Evolutionary conservation across 2,329 filamentous ascomycete genomes (phyloP).

Genomic region (Nemania sp.): DNA sequence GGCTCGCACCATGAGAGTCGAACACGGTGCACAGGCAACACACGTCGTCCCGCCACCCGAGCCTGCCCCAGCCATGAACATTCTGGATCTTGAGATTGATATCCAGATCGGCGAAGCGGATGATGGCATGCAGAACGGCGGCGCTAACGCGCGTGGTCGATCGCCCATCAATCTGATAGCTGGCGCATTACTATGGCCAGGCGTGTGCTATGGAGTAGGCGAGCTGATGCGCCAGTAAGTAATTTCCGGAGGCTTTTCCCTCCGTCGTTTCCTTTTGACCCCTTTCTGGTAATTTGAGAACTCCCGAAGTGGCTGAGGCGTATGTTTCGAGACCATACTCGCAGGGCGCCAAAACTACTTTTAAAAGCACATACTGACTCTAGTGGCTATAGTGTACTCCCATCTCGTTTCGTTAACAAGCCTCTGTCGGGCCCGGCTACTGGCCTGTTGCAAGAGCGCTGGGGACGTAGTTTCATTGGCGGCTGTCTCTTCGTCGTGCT

Average conservation of each 20-base stretch:
- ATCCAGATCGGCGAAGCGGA: constrained; percentile 31
- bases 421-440: constrained; percentile 44
- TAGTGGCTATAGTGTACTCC: constrained; percentile 54
- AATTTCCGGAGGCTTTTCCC: neutral
- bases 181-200: constrained; percentile 74
- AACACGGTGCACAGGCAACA: constrained; percentile 15
- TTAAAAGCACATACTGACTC: neutral
- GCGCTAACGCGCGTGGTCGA: constrained; percentile 13
- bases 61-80: constrained; percentile 24
- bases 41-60: constrained; percentile 17
- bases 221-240: constrained; percentile 65
- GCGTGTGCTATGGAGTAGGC: constrained; percentile 78
- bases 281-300: neutral
- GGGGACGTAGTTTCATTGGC: constrained; percentile 87
- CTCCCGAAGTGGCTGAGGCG: neutral
- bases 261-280: no score
- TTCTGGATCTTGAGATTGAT: constrained; percentile 36
- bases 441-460: constrained; percentile 78
- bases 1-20: constrained; percentile 44
- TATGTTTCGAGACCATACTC: neutral
- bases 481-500: constrained; percentile 87
- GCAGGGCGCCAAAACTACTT: neutral
- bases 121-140: constrained; percentile 33
- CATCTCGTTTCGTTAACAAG: constrained; percentile 65
- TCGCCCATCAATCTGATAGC: constrained; percentile 52